phyloP scores from a whole-genome alignment of 805 yeast genomes.

The Candida railenensis region DNA sequence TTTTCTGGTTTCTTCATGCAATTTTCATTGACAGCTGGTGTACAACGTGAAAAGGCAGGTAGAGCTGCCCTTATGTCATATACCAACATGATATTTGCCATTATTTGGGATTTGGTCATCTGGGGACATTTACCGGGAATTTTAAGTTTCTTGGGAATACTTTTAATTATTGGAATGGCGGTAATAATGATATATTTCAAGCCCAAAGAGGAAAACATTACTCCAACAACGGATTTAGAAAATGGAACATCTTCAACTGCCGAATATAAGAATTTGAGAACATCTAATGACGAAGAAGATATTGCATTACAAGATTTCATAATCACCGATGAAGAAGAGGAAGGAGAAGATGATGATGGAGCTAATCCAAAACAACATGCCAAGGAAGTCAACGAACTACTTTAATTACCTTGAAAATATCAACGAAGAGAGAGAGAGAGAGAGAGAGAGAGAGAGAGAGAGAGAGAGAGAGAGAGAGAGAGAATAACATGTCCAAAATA shows the following conservation, averaged over 20 bases:
- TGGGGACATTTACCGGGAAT: conserved; percentile 74
- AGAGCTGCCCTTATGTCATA: conserved; percentile 74
- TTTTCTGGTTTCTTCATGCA: conserved; percentile 82
- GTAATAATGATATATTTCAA: conserved; percentile 55
- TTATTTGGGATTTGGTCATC: conserved; percentile 67
- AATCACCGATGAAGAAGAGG: conserved; percentile 26
- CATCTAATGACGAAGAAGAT: conserved; percentile 13
- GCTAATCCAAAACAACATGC: not conserved
- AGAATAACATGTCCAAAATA: not conserved
- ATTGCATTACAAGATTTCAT: conserved; percentile 28
- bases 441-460: too few relatives aligned
- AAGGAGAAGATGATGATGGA: not conserved
- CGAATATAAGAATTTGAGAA: conserved; percentile 11
- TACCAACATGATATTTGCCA: conserved; percentile 74
- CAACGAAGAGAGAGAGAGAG: not conserved
- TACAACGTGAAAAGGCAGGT: conserved; percentile 77
- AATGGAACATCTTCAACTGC: conserved; percentile 1
- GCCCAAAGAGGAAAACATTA: conserved; percentile 23
- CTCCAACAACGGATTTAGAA: conserved; percentile 7
- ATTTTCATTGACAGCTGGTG: conserved; percentile 73
- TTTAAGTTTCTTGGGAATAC: conserved; percentile 67
- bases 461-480: too few relatives aligned
- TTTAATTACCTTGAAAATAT: not conserved
- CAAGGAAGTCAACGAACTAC: not conserved
- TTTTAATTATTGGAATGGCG: conserved; percentile 67